Evolutionary conservation across 768 basidiomycete species (phyloP), one percentile per base, ranked within the genome.

Genomic region (Naganishia antarctica): DNA sequence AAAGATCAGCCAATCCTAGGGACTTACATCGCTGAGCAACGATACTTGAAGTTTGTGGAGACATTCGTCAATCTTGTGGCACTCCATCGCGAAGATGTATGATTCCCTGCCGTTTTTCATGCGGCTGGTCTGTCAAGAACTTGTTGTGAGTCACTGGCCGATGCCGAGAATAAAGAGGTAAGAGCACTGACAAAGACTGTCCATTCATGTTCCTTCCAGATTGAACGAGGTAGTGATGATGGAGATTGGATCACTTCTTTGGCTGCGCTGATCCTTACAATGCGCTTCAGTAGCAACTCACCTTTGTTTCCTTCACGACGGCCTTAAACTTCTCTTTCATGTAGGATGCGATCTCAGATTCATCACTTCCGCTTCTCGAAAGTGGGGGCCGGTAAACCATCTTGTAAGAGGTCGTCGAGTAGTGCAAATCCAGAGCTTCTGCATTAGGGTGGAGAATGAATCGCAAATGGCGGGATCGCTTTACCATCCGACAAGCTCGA

Each of bases 351-450:
- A 40, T 57, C 53, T 40, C 34, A 12, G 28, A 37, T 25, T n/a
- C 53, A 18, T 57, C 53, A n/a, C 53, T 57, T 23, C 37, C 53
- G 15, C n/a, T 21, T 57, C 53, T 40, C 23, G 34, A 23, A n/a
- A 57, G 23, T 9, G 13, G 11, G 15, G 53, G 53, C 23, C 25
- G 18, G 25, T 40, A 40, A 4, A 57, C 25, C 5, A 34, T 12
- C 12, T 37, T n/a, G 23, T 23, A 37, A 3, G 53, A 15, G 2
- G 53, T 57, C 4, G 53, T 25, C 2, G 23, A 25, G 53, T 23
- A 12, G 13, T 40, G 21, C 4, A 57, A n/a, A 29, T 57, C 53
- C 11, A 31, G 26, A 3, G 4, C 32, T 21, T 26, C 12, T 23
- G 53, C 37, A 12, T 40, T 32, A 40, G 34, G 26, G 23, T 57